Evolutionary conservation across 2,329 filamentous ascomycete genomes (phyloP), one percentile per base, ranked within the genome.

Genomic region (Graphium sp.): DNA sequence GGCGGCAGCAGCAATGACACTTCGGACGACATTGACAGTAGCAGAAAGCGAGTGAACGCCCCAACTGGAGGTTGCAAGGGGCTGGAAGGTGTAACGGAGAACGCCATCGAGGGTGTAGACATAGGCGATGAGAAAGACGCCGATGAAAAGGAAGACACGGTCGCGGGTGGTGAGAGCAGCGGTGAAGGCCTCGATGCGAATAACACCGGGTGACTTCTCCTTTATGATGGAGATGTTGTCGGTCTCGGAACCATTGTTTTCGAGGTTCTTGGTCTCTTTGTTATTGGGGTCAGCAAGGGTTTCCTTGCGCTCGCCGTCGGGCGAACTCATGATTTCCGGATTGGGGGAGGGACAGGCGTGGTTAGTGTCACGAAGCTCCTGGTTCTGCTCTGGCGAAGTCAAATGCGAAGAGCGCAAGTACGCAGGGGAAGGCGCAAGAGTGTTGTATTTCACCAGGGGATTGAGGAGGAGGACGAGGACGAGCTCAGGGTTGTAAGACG

Each of bases 51-150:
- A 70, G 43, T 76, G 69, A 5, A 49, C 34, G 4, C 41, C 40
- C 35, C 62, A 69, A 1, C 46, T 52, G 1, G 55, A 51, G 0
- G 67, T 68, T 2, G 69, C 71, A 28, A 52, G 45, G 5, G 67
- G 55, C 53, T 69, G 66, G 43, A 65, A 70, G 6, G 58, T 55
- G 35, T 57, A 61, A 10, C 69, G 58, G 24, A 74, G 52, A 2
- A 55, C 63, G 15, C 63, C 63, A 36, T 74, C 69, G 14, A 75
- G 53, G 2, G 66, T 64, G 42, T 76, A 78, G 19, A 60, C 66
- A 43, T 74, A 78, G 8, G 70, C 63, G 30, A 76, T 50, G 18
- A 77, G 44, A 43, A 77, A 76, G 36, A 76, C 54, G 15, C 68
- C 56, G 7, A 63, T 40, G 46, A 76, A 75, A 43, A 78, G 58